Evolutionary conservation across 805 yeast species (phyloP).

Genomic region (Clavispora vitiphila): DNA sequence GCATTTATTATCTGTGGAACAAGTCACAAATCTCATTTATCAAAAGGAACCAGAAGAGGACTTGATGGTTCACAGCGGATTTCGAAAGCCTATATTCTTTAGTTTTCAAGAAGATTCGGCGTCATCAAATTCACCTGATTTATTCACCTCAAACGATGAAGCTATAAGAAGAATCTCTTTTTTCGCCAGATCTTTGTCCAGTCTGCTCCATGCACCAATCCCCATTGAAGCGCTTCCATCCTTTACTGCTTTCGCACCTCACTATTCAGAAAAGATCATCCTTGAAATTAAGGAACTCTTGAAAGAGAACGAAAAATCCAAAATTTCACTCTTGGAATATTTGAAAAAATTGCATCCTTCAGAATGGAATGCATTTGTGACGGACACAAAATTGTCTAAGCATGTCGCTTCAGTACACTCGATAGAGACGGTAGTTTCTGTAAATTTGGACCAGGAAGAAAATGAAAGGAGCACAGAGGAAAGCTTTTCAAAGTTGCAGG

Average conservation of each 20-base stretch:
- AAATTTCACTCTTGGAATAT: slow-evolving; percentile 67
- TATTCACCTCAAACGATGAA: slow-evolving; percentile 41
- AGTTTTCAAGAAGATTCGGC: slow-evolving; percentile 44
- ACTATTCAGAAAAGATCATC: slow-evolving; percentile 47
- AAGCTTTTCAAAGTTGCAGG: slow-evolving; percentile 11
- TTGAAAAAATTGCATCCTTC: slow-evolving; percentile 63
- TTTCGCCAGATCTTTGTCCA: slow-evolving; percentile 50
- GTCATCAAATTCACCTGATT: slow-evolving; percentile 30
- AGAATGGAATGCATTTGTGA: slow-evolving; percentile 81
- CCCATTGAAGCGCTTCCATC: slow-evolving; percentile 46
- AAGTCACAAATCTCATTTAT: slow-evolving; percentile 33
- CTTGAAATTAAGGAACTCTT: slow-evolving; percentile 42
- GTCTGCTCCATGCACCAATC: slow-evolving; percentile 44
- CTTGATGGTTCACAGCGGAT: slow-evolving; percentile 5
- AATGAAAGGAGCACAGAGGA: not conserved
- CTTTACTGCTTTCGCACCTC: slow-evolving; percentile 49
- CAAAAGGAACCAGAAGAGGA: slow-evolving; percentile 9
- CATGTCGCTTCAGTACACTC: slow-evolving; percentile 2
- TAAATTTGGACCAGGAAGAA: not conserved
- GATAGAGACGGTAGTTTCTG: not conserved
- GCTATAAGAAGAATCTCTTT: slow-evolving; percentile 50
- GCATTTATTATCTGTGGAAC: slow-evolving; percentile 34
- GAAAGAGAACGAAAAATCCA: slow-evolving; percentile 41
- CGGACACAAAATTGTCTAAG: slow-evolving; percentile 55
- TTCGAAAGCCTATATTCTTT: slow-evolving; percentile 41